phyloP scores from a whole-genome alignment of 495 filamentous ascomycete genomes.

The Xylaria palmicola region DNA sequence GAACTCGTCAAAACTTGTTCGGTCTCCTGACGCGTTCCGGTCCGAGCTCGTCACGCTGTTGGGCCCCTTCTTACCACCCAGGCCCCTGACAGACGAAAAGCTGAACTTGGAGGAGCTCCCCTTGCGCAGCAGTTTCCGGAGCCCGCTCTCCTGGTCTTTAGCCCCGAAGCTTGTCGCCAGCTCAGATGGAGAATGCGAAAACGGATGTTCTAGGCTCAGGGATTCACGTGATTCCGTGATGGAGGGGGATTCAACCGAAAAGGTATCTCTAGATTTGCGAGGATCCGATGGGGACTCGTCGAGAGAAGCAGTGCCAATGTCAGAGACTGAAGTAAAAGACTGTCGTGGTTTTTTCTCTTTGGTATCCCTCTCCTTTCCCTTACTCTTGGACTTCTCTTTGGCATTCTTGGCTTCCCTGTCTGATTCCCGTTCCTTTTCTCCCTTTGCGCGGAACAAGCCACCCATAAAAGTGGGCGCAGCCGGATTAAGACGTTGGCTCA shows the following conservation, averaged over 20 bases:
- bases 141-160: constrained; percentile 52
- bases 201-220: constrained; percentile 60
- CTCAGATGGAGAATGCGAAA: constrained; percentile 66
- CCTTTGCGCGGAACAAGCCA: constrained; percentile 42
- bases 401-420: constrained; percentile 33
- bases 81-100: constrained; percentile 54
- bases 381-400: constrained; percentile 33
- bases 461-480: constrained; percentile 52
- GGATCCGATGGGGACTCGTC: constrained; percentile 60
- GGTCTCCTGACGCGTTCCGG: constrained; percentile 40
- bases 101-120: constrained; percentile 79
- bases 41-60: constrained; percentile 47
- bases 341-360: constrained; percentile 42
- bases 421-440: constrained; percentile 39
- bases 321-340: constrained; percentile 28
- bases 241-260: constrained; percentile 58
- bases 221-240: constrained; percentile 72
- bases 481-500: constrained; percentile 47
- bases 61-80: constrained; percentile 64
- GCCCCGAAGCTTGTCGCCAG: constrained; percentile 41
- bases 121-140: constrained; percentile 75
- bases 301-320: constrained; percentile 39
- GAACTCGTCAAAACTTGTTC: constrained; percentile 50
- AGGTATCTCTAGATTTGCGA: constrained; percentile 56
- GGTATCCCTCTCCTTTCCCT: constrained; percentile 26